Conservation (phyloP, 352 stramenopile species). For the Pythium myriotylum region DNA sequence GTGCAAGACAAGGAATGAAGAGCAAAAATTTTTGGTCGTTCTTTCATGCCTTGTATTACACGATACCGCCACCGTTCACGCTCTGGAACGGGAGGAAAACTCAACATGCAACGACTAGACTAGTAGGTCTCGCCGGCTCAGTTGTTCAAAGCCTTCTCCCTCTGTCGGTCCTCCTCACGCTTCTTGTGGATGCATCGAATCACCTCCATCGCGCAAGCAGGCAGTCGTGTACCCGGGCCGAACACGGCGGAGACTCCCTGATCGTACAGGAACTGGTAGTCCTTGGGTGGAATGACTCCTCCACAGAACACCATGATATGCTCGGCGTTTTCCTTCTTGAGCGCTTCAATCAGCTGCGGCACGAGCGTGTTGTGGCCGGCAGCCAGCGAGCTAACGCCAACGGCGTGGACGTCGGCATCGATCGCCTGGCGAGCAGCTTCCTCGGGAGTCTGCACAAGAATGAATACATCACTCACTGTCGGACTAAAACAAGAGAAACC, state of each 20-base stretch:
- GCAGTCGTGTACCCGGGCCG: constrained; percentile 94
- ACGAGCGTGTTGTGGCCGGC: constrained; percentile 96
- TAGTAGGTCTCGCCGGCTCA: background rate
- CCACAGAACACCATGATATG: constrained; percentile 95
- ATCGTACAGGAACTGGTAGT: constrained; percentile 96
- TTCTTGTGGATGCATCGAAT: constrained; percentile 62
- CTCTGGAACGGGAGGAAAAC: too few relatives aligned
- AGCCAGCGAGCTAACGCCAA: constrained; percentile 91
- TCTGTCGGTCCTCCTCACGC: constrained; percentile 43
- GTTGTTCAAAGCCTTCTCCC: constrained; percentile 19
- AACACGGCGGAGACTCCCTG: constrained; percentile 93
- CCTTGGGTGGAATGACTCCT: constrained; percentile 95
- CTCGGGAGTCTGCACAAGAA: constrained; percentile 44
- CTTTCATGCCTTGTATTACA: too few relatives aligned
- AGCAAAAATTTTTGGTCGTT: too few relatives aligned
- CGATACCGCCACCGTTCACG: too few relatives aligned
- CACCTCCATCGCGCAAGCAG: constrained; percentile 68
- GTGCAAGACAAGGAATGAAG: too few relatives aligned
- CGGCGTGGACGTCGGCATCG: constrained; percentile 95
- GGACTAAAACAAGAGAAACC: background rate
- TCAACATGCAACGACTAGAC: too few relatives aligned
- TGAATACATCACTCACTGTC: background rate
- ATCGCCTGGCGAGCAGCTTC: constrained; percentile 81
- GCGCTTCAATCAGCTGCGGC: constrained; percentile 89
- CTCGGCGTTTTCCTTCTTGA: constrained; percentile 91